Evolutionary conservation across 345 rosid species (phyloP), one percentile per base, ranked within the genome.

Genomic region (Eucalyptus pauciflora): DNA sequence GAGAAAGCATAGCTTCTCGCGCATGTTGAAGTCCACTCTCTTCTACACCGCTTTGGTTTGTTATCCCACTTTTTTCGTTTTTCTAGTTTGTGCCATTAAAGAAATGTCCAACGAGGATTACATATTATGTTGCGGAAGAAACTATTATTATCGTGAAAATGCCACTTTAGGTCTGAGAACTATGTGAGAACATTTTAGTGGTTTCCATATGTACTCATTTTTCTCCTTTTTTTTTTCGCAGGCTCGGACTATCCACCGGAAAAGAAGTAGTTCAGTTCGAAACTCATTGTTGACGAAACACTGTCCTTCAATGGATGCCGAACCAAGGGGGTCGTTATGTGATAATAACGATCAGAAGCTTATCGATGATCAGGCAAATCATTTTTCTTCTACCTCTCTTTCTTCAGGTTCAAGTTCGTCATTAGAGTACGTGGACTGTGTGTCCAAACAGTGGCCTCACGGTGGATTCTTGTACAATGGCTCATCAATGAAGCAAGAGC

Each of bases 21-120:
- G 90, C 18, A 89, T 87, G 54, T 43, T 94, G 85, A 94, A 91
- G 86, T 91, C 92, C 50, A 91, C 90, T 45, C 31, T 92, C 29
- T 94, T 93, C 85, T 92, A 90, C 86, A 89, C 89, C 25, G 64
- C 88, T 85, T 56, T 92, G 94, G 95, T 94, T 16, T 80, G 93
- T 33, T 33, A 17, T 71, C 81, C 25, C 81, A 71, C 25, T 8
- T 33, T 16, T 17, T 71, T 71, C 13, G 45, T 71, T 10, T 88
- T 17, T 87, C 85, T 33, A 7, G 45, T 69, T 76, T 64, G 11
- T 88, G 41, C 56, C 33, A 11, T 62, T 17, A 17, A 69, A 4
- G 80, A 12, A 33, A 31, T 31, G 80, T 69, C 80, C 80, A 33
- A 69, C 18, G 80, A 69, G 24, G 80, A 33, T 17, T 31, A 33